phyloP scores from a whole-genome alignment of 129 eudicot species.

The Mikania micrantha region DNA sequence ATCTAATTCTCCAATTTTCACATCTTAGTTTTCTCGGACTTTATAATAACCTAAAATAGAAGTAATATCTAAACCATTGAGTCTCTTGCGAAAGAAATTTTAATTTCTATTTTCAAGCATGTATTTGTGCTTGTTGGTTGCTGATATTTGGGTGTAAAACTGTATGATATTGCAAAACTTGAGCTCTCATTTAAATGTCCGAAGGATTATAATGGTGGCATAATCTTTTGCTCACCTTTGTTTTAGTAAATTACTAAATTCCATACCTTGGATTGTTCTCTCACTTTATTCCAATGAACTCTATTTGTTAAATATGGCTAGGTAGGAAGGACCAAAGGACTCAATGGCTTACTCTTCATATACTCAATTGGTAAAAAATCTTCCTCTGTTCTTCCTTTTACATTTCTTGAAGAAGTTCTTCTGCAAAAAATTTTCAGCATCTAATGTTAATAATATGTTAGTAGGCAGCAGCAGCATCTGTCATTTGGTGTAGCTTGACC shows the following conservation, averaged over 20 bases:
- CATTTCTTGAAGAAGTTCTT: background rate
- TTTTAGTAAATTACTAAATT: background rate
- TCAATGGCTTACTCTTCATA: constrained; percentile 31
- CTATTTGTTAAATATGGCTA: too few species aligned
- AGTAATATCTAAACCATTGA: background rate
- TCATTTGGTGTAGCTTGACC: too few species aligned
- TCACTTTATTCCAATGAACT: too few species aligned
- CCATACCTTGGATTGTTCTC: background rate
- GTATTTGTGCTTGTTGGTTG: background rate
- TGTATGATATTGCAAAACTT: background rate
- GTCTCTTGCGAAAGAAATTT: background rate
- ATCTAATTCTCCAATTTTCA: too few species aligned
- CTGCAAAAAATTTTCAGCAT: background rate
- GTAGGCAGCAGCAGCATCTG: background rate
- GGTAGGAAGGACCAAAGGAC: constrained; percentile 26
- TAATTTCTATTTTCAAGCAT: background rate
- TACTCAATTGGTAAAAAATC: constrained; percentile 17
- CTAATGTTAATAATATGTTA: background rate
- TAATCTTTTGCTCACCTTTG: background rate
- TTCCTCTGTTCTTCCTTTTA: background rate
- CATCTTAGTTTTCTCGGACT: too few species aligned
- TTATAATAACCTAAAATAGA: background rate
- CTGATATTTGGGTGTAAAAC: too few species aligned
- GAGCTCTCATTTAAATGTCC: background rate
- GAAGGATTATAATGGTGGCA: background rate